Base-by-base conservation (phyloP, 768 basidiomycete species). In the Lentinus tigrinus region DNA sequence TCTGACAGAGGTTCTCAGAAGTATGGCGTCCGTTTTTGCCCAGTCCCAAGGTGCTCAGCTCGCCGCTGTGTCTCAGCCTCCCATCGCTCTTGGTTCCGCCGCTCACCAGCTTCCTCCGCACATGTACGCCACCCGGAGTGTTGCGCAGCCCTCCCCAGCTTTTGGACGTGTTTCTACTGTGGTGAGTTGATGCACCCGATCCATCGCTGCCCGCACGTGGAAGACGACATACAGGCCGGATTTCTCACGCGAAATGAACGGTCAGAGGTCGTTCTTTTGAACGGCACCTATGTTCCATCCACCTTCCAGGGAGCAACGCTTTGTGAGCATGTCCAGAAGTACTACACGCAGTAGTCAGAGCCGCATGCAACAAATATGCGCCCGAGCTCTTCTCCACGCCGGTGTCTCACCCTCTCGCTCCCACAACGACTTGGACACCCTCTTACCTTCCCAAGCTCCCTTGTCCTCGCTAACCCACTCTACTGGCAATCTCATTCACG, bases 121-220 rank as follows among this genome's bases (percentile, higher is more conserved):
- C 26, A 3, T 37, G 11, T 10, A 21, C 44, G 10, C 37, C 9
- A 38, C 37, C 37, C 17, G 9, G 9, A 8, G 5, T 1, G 54
- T 31, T 0, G 50, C 52, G 26, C 24, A 48, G 52, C 5, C 49
- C 26, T 6, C 16, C 10, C 28, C 47, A n/a, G n/a, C n/a, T n/a
- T n/a, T 1, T 17, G 31, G 31, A 8, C 37, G 1, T 62, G 61
- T 27, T 21, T 54, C 43, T 66, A 68, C 46, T 71, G 71, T 50
- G 69, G 70, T 26, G 65, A 66, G 0, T 19, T 42, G 0, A 46
- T 31, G 1, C 68, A 73, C 47, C 68, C 60, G 49, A 70, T 70
- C 40, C 58, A 67, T 3, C 28, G 62, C 19, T 70, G 70, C 54
- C 52, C 57, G 0, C 47, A 51, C 1, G 69, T 70, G 46, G 52